Conservation (phyloP, 208 protist genomes). For the Phytomonas serpens region DNA sequence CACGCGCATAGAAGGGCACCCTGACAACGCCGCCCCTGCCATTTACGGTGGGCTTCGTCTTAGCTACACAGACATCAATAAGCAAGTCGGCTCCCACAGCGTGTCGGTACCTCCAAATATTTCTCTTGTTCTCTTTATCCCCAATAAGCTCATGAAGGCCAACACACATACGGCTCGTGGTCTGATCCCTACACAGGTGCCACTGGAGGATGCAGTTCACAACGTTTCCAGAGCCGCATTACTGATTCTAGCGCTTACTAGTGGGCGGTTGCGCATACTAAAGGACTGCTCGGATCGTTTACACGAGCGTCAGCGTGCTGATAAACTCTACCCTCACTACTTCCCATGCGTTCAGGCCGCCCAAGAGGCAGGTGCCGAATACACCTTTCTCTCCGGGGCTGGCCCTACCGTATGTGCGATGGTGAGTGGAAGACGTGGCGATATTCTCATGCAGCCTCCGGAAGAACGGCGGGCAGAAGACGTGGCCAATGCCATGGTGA, state of each 20-base stretch:
- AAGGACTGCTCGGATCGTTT: constrained; percentile 66
- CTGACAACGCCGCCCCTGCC: constrained; percentile 89
- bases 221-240: constrained; percentile 88
- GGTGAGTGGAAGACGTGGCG: constrained; percentile 47
- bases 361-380: constrained; percentile 48
- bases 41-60: constrained; percentile 93
- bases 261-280: constrained; percentile 55
- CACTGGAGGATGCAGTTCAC: constrained; percentile 76
- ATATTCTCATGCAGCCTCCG: constrained; percentile 39
- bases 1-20: constrained; percentile 85
- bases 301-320: constrained; percentile 76
- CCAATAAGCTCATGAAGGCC: constrained; percentile 80
- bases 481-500: constrained; percentile 73
- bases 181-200: constrained; percentile 54
- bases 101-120: neutral
- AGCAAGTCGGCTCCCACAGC: constrained; percentile 14
- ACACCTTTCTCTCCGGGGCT: constrained; percentile 73
- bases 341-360: constrained; percentile 51
- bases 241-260: constrained; percentile 76
- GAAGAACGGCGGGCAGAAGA: constrained; percentile 44
- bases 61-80: constrained; percentile 38
- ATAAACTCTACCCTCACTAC: constrained; percentile 73
- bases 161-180: constrained; percentile 80
- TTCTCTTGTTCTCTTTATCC: constrained; percentile 85
- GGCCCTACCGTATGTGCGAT: constrained; percentile 76